Conservation (phyloP, 2,329 filamentous ascomycete genomes). For the Biscogniauxia mediterranea region DNA sequence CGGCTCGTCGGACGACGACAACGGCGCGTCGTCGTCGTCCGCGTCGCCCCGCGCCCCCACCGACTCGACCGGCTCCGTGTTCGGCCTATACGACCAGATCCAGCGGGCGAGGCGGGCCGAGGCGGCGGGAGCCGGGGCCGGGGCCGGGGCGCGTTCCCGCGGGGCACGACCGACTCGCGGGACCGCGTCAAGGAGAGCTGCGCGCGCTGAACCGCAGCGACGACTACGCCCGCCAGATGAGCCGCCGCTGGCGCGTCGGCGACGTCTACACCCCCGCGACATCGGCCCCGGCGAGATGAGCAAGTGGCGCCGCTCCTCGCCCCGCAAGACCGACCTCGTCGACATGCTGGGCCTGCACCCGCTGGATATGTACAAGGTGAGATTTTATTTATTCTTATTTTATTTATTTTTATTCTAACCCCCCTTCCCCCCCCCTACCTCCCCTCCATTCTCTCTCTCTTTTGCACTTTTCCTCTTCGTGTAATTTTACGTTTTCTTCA, state of each 20-base stretch:
- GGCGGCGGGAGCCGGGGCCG: too few species aligned
- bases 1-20: constrained; percentile 11
- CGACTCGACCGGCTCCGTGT: constrained; percentile 14
- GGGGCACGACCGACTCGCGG: background rate
- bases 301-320: constrained; percentile 68
- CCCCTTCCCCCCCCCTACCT: too few species aligned
- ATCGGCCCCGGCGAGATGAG: constrained; percentile 72
- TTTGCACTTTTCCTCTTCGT: too few species aligned
- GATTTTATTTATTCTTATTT: constrained; percentile 26
- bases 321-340: constrained; percentile 66
- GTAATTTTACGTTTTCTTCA: too few species aligned
- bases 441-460: background rate
- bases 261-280: constrained; percentile 90
- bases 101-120: background rate
- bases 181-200: constrained; percentile 37
- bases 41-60: background rate
- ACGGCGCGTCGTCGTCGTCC: too few species aligned
- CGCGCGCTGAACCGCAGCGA: constrained; percentile 41
- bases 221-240: constrained; percentile 62
- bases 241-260: constrained; percentile 70
- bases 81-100: constrained; percentile 18
- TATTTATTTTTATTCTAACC: background rate
- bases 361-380: constrained; percentile 81
- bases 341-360: constrained; percentile 80
- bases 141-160: too few species aligned